Base-by-base conservation (phyloP, 306 rosid genomes). In the Gastrolobium bilobum region DNA sequence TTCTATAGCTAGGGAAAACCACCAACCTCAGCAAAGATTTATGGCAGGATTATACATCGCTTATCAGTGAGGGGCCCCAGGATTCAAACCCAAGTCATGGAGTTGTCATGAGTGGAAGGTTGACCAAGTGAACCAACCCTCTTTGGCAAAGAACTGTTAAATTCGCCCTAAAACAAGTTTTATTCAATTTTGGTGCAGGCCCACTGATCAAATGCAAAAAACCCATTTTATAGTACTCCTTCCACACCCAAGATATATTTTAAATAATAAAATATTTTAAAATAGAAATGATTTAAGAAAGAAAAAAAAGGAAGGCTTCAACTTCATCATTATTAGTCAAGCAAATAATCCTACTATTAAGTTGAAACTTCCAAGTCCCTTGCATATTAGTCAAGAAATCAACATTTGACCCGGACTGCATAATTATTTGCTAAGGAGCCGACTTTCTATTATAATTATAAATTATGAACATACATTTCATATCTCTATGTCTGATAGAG, bases 381-480 rank as follows among this genome's bases (percentile, higher is more conserved):
- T 42, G 35, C 31, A 34, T 2, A 7, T 29, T 47, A 54, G 61
- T 77, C 20, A 52, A 43, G n/a, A 42, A 71, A 34, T 75, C 69
- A 43, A 43, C 62, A 15, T 40, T 13, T 29, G 67, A 53, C 68
- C 44, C 54, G 47, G 4, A 43, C 14, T 43, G 58, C 58, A 47
- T 11, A 75, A 37, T 14, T 70, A 54, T 62, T 56, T 11, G 4
- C 30, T 34, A 82, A 14, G 72, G 35, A 75, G 40, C 34, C 35
- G 6, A 59, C 10, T 79, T 82, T 75, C 75, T 33, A 58, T 82
- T 50, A 39, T n/a, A 83, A 69, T 51, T 71, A 79, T 52, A 63
- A 30, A 54, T 48, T 39, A 46, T 39, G 9, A 30, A 68, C 44
- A 74, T 26, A 11, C 10, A 76, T 38, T 58, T 48, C 47, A 77